Conservation (phyloP, 352 stramenopile genomes). For the Plasmopara halstedii region DNA sequence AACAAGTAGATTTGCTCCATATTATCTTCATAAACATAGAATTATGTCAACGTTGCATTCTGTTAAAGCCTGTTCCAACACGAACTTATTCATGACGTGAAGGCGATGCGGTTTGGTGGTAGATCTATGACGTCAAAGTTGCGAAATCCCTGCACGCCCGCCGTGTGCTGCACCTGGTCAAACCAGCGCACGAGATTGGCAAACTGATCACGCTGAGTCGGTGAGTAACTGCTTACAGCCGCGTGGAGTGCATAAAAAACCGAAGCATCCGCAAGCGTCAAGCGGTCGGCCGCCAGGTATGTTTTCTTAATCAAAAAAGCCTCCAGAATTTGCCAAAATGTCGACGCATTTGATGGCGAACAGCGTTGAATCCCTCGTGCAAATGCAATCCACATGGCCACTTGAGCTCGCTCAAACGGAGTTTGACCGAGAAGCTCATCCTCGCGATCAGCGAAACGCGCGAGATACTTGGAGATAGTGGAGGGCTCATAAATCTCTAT, state of each 20-base stretch:
- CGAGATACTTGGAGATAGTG: constrained; percentile 73
- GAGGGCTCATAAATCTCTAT: constrained; percentile 66
- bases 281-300: constrained; percentile 59
- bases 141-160: constrained; percentile 74
- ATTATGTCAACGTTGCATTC: no score
- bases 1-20: constrained; percentile 14
- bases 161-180: constrained; percentile 81
- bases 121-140: constrained; percentile 59
- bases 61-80: no score
- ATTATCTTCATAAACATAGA: constrained; percentile 18
- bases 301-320: constrained; percentile 42
- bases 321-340: constrained; percentile 66
- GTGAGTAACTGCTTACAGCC: constrained; percentile 29
- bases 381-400: constrained; percentile 76
- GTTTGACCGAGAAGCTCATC: constrained; percentile 49
- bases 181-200: constrained; percentile 74
- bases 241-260: constrained; percentile 61
- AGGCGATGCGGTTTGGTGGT: constrained; percentile 35
- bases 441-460: constrained; percentile 64
- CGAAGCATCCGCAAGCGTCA: constrained; percentile 70
- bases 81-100: no score
- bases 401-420: constrained; percentile 59
- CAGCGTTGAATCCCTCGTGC: constrained; percentile 40
- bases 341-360: constrained; percentile 20
- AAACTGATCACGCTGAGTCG: constrained; percentile 37